phyloP scores from a whole-genome alignment of 495 filamentous ascomycete genomes.

The Neurospora discreta region DNA sequence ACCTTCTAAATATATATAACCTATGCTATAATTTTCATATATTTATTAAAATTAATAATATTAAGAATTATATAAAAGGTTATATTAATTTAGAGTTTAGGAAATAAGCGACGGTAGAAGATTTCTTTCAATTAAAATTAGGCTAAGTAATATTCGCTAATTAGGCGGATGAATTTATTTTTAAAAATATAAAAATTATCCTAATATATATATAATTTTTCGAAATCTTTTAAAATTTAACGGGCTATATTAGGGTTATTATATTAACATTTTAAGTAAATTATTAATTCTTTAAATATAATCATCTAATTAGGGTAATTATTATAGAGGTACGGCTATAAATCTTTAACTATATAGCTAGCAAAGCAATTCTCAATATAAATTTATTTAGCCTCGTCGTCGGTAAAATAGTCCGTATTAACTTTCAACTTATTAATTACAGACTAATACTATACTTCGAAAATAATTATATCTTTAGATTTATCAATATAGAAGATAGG shows the following conservation, averaged over 20 bases:
- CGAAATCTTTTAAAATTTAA: background rate
- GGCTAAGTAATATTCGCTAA: background rate
- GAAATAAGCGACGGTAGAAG: background rate
- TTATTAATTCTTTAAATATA: background rate
- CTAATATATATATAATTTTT: background rate
- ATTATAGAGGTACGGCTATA: background rate
- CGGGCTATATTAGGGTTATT: background rate
- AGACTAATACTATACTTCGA: background rate
- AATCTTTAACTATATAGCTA: background rate
- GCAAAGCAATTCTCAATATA: background rate
- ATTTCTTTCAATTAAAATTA: background rate
- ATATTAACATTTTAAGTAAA: background rate
- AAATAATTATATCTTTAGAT: background rate
- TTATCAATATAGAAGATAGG: background rate
- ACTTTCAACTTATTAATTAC: background rate
- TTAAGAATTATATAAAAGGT: background rate
- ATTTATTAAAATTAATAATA: background rate
- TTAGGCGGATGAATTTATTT: background rate
- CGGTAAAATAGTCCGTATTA: background rate
- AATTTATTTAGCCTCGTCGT: background rate
- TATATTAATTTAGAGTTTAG: background rate
- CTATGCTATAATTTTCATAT: background rate
- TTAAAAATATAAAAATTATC: background rate
- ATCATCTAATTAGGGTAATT: background rate
- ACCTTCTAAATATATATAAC: background rate